Percentiles rank a stretch among this genome's conserved stretches.
These are phyloP conservation scores for Lumnitzera racemosa DNA, from an alignment of 345 rosid genomes.

Conservation along the genomic window DNA sequence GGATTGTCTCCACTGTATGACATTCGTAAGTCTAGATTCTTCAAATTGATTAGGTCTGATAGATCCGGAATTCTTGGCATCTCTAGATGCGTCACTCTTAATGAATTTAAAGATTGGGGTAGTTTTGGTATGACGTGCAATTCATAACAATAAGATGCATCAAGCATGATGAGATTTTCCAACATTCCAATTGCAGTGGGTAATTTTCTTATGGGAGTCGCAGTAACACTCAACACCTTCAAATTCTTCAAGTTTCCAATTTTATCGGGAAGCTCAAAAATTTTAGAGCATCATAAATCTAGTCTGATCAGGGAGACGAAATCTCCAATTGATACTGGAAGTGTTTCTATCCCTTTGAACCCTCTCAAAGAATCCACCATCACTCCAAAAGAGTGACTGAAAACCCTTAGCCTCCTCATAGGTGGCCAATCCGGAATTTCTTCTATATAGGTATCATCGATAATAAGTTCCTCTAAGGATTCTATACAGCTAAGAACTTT, in stretches of 20 bases:
- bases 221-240: too few relatives aligned
- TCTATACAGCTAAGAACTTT: background rate
- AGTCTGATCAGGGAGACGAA: background rate
- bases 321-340: background rate
- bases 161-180: background rate
- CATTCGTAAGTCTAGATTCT: too few relatives aligned
- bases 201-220: too few relatives aligned
- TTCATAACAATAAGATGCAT: background rate
- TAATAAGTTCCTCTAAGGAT: background rate
- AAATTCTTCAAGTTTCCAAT: too few relatives aligned
- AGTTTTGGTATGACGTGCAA: background rate
- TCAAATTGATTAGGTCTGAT: background rate
- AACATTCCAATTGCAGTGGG: too few relatives aligned
- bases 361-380: background rate
- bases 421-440: background rate
- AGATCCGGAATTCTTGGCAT: background rate
- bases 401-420: background rate
- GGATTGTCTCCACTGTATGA: too few relatives aligned
- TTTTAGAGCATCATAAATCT: too few relatives aligned
- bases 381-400: background rate
- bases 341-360: background rate
- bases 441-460: background rate
- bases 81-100: background rate
- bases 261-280: too few relatives aligned
- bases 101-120: background rate